phyloP scores from a whole-genome alignment of 2,329 filamentous ascomycete species.

The Chaetothyriales sp. region DNA sequence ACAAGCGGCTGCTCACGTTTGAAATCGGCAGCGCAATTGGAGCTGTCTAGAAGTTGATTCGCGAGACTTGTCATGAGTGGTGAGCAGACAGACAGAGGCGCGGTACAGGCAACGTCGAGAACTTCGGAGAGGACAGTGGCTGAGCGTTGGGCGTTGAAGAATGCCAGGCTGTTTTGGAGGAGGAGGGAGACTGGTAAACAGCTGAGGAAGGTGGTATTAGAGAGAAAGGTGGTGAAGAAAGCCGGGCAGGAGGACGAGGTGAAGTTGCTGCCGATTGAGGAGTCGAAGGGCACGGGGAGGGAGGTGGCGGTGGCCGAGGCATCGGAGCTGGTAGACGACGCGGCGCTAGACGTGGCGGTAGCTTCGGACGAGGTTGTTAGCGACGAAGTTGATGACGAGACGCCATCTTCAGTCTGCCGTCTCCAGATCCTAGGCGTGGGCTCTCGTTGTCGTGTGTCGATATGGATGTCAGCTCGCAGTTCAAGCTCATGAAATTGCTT shows the following conservation, averaged over 20 bases:
- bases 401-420: constrained; percentile 5
- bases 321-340: constrained; percentile 10
- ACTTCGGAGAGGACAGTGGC: constrained; percentile 59
- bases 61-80: constrained; percentile 53
- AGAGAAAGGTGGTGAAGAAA: constrained; percentile 55
- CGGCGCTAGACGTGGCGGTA: constrained; percentile 1
- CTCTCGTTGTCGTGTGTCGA: constrained; percentile 7
- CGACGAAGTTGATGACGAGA: constrained; percentile 4
- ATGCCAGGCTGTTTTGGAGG: constrained; percentile 67
- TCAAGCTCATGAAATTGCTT: constrained; percentile 7
- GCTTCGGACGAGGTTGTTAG: constrained; percentile 1
- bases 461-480: constrained; percentile 13
- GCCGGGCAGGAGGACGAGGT: constrained; percentile 34
- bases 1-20: constrained; percentile 54
- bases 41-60: constrained; percentile 44
- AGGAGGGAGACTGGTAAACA: constrained; percentile 80
- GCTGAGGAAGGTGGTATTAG: constrained; percentile 50
- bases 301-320: constrained; percentile 19
- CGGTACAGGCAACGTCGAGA: constrained; percentile 64
- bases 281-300: constrained; percentile 55
- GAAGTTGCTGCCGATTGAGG: constrained; percentile 50
- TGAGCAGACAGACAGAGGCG: constrained; percentile 52
- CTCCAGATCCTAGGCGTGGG: constrained; percentile 5
- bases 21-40: constrained; percentile 62
- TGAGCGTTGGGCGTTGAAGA: constrained; percentile 67